phyloP scores from a whole-genome alignment of 1,139 yeast genomes.

The Chernovozyma aurita region DNA sequence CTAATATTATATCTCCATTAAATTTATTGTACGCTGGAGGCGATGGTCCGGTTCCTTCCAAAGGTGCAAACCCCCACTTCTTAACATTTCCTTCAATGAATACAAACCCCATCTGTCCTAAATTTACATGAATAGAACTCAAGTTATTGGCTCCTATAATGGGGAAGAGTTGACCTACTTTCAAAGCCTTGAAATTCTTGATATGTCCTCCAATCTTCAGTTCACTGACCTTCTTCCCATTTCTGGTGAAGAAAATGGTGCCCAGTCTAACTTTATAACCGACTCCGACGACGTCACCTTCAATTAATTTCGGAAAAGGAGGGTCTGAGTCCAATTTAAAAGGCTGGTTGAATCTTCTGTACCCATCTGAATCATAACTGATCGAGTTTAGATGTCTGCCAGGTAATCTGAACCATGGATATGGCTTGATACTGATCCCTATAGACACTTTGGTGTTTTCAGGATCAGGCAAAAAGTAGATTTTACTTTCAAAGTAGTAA shows the following conservation, averaged over 20 bases:
- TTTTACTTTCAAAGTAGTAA: constrained; percentile 84
- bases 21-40: constrained; percentile 58
- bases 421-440: constrained; percentile 48
- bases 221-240: constrained; percentile 66
- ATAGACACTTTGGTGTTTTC: constrained; percentile 39
- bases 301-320: constrained; percentile 43
- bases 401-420: constrained; percentile 57
- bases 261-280: constrained; percentile 62
- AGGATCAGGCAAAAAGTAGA: constrained; percentile 52
- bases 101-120: constrained; percentile 57
- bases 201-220: constrained; percentile 68
- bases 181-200: constrained; percentile 35
- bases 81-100: constrained; percentile 58
- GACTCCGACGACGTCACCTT: constrained; percentile 66
- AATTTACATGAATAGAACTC: constrained; percentile 51
- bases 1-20: constrained; percentile 50
- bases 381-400: constrained; percentile 51
- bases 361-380: constrained; percentile 50
- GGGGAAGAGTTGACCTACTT: constrained; percentile 45
- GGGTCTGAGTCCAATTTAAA: constrained; percentile 34
- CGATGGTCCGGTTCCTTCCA: constrained; percentile 59
- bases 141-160: constrained; percentile 49
- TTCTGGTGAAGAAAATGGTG: constrained; percentile 62
- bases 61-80: constrained; percentile 63
- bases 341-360: constrained; percentile 49